Conservation (phyloP, 352 stramenopile species). For the Bremia lactucae region DNA sequence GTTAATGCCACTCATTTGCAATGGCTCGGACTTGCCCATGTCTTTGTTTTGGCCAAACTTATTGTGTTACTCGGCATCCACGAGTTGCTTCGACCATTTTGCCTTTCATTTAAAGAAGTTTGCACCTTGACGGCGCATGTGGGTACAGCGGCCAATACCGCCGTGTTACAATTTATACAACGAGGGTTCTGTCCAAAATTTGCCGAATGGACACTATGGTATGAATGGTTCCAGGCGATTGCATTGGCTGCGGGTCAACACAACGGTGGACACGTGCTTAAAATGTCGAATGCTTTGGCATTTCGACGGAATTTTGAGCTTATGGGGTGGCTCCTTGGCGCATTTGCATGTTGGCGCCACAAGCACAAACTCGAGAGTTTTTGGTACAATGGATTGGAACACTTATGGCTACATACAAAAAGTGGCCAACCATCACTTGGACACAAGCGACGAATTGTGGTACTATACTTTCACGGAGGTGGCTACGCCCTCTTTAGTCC, state of each 20-base stretch:
- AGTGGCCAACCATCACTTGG: neutral
- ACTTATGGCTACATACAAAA: constrained; percentile 34
- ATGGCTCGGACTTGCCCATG: constrained; percentile 12
- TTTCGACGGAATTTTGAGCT: constrained; percentile 30
- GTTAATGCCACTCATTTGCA: constrained; percentile 19
- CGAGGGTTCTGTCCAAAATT: constrained; percentile 24
- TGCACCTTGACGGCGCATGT: constrained; percentile 16
- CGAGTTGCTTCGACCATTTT: constrained; percentile 33
- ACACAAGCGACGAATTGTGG: constrained; percentile 17
- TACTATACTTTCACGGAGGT: constrained; percentile 54
- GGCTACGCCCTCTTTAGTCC: constrained; percentile 44
- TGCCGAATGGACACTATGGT: constrained; percentile 30
- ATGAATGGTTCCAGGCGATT: constrained; percentile 33
- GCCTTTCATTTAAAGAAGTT: constrained; percentile 21
- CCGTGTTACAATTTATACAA: constrained; percentile 14
- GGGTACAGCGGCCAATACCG: constrained; percentile 6
- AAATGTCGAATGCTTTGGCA: constrained; percentile 22
- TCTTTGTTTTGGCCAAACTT: constrained; percentile 13
- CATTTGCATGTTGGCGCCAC: constrained; percentile 21
- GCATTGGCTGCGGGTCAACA: constrained; percentile 14
- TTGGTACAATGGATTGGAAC: constrained; percentile 29
- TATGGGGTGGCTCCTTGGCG: constrained; percentile 22
- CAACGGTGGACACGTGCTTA: constrained; percentile 27
- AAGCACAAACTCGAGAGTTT: constrained; percentile 20
- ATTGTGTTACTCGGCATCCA: constrained; percentile 18